Conservation (phyloP, 805 yeast species). For the Ogataea pini region DNA sequence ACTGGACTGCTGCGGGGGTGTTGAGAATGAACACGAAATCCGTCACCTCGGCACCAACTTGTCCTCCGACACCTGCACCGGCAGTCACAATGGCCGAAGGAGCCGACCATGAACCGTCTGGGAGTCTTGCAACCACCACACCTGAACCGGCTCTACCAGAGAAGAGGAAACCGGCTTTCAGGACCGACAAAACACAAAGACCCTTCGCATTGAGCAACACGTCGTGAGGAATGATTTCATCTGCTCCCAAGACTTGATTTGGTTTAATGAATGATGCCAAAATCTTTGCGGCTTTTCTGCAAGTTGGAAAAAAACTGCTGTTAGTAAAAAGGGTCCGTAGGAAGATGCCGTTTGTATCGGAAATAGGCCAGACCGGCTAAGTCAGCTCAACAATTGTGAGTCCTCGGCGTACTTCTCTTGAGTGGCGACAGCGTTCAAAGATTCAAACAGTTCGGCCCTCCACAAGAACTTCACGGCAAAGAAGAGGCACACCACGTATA, state of each 20-base stretch:
- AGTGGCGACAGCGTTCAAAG: neutral
- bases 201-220: conserved; percentile 90
- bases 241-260: conserved; percentile 88
- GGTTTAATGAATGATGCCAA: conserved; percentile 91
- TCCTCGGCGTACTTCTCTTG: no score
- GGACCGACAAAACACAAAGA: conserved; percentile 86
- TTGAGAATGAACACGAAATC: conserved; percentile 94
- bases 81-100: conserved; percentile 95
- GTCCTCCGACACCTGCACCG: conserved; percentile 99
- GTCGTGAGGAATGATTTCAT: conserved; percentile 85
- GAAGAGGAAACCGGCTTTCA: conserved; percentile 94
- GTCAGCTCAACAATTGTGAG: no score
- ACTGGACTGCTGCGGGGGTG: conserved; percentile 82
- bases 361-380: neutral
- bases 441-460: no score
- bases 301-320: neutral
- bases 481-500: neutral
- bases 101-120: conserved; percentile 97
- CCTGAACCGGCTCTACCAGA: conserved; percentile 99
- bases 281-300: conserved; percentile 88
- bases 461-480: no score
- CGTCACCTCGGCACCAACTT: conserved; percentile 93
- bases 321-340: conserved; percentile 4
- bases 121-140: conserved; percentile 87
- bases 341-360: neutral